phyloP scores from a whole-genome alignment of 2,329 filamentous ascomycete species.

The Aspergillus oerlinghausenensis region DNA sequence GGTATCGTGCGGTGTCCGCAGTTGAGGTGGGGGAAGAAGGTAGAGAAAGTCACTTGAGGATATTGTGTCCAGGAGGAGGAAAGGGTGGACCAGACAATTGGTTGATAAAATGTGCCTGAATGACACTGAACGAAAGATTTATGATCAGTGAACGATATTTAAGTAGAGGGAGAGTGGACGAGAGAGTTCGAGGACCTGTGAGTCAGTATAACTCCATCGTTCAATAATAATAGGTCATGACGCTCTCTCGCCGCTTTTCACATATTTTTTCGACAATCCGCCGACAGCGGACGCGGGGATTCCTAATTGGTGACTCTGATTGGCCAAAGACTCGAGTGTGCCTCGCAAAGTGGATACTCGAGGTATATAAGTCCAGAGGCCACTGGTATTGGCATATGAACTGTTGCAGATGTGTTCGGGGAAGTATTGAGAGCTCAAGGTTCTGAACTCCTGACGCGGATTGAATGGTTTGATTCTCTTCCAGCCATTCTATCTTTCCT shows the following conservation, averaged over 20 bases:
- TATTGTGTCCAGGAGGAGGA: neutral
- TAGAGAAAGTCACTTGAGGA: neutral
- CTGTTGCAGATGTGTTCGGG: neutral
- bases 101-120: neutral
- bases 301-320: neutral
- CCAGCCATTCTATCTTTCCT: neutral
- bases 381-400: neutral
- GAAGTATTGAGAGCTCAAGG: neutral
- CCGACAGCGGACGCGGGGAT: conserved; percentile 15
- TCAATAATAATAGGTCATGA: conserved; percentile 1
- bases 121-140: neutral
- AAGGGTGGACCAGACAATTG: neutral
- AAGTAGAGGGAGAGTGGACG: neutral
- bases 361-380: neutral
- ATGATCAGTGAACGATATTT: neutral
- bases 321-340: neutral
- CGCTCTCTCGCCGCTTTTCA: conserved; percentile 1
- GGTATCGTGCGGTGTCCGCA: conserved; percentile 11
- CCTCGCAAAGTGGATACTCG: neutral
- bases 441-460: neutral
- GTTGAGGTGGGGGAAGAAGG: conserved; percentile 6
- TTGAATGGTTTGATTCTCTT: neutral
- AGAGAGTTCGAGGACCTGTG: neutral
- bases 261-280: conserved; percentile 5
- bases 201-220: conserved; percentile 5